A percentile compares a stretch with the other conserved stretches of the same genome.
Conservation (phyloP, 192 early-diverging fungal genomes). For the Coemansia sp. region DNA sequence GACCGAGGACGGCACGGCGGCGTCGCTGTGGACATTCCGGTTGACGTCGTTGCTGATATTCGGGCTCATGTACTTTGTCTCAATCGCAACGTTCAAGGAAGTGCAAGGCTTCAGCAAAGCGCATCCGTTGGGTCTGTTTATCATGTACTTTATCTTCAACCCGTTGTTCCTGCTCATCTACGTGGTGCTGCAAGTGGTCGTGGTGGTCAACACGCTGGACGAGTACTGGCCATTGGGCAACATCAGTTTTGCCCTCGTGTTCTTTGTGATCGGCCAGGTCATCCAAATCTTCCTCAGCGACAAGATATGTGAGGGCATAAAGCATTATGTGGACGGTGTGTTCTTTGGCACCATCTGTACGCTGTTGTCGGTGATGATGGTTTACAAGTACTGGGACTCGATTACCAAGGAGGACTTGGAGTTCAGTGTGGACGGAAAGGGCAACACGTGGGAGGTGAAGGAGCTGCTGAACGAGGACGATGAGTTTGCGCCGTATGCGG, state of each 20-base stretch:
- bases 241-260: slow-evolving; percentile 83
- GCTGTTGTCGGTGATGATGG: slow-evolving; percentile 95
- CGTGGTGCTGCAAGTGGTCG: slow-evolving; percentile 84
- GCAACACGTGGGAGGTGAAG: slow-evolving; percentile 81
- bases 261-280: slow-evolving; percentile 85
- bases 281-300: slow-evolving; percentile 77
- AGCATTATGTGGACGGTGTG: slow-evolving; percentile 96
- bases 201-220: slow-evolving; percentile 93
- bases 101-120: slow-evolving; percentile 60
- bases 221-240: slow-evolving; percentile 96
- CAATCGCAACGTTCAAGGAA: slow-evolving; percentile 79
- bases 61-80: slow-evolving; percentile 71
- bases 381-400: slow-evolving; percentile 99
- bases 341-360: slow-evolving; percentile 94
- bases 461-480: slow-evolving; percentile 59
- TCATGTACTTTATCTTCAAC: slow-evolving; percentile 86
- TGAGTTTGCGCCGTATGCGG: slow-evolving; percentile 53
- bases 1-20: slow-evolving; percentile 91
- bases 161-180: slow-evolving; percentile 81
- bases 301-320: slow-evolving; percentile 80
- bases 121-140: slow-evolving; percentile 74
- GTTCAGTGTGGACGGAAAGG: slow-evolving; percentile 77
- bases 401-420: slow-evolving; percentile 99
- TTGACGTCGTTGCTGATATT: slow-evolving; percentile 81
- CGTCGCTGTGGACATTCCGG: slow-evolving; percentile 94